phyloP scores from a whole-genome alignment of 768 basidiomycete genomes.

The Daedaleopsis sinensis region DNA sequence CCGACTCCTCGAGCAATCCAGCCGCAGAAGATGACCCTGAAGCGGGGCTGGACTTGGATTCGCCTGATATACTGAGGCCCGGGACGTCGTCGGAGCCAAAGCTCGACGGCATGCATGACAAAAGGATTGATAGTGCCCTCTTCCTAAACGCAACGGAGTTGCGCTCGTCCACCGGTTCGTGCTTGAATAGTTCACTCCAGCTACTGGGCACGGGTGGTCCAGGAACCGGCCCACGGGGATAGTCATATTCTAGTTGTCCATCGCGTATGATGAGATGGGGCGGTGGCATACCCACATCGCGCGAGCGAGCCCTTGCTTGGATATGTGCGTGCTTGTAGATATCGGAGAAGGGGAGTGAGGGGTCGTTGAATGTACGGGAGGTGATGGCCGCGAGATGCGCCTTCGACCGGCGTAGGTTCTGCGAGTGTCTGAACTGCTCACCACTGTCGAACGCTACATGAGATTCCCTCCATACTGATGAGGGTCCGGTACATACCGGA shows the following conservation, averaged over 20 bases:
- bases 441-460: constrained; percentile 45
- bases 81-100: constrained; percentile 20
- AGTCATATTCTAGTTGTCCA: constrained; percentile 23
- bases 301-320: background rate
- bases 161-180: constrained; percentile 31
- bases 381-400: constrained; percentile 7
- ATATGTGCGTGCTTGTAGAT: constrained; percentile 29
- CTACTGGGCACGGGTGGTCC: constrained; percentile 49
- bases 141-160: constrained; percentile 48
- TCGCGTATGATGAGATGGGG: constrained; percentile 19
- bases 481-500: constrained; percentile 42
- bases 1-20: background rate
- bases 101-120: constrained; percentile 35
- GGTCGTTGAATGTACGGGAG: constrained; percentile 39
- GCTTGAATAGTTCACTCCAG: constrained; percentile 46
- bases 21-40: background rate
- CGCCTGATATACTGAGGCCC: background rate
- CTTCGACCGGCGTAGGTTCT: constrained; percentile 48
- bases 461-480: background rate
- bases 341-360: constrained; percentile 49
- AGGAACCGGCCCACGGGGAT: constrained; percentile 27
- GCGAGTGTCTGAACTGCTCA: constrained; percentile 69
- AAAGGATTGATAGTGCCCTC: constrained; percentile 56
- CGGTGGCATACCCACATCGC: constrained; percentile 8
- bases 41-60: background rate